A percentile compares a stretch with the other conserved stretches of the same genome.
These are phyloP conservation scores for Myxozyma melibiosi DNA, from an alignment of 805 yeast species.

Conservation along the genomic window DNA sequence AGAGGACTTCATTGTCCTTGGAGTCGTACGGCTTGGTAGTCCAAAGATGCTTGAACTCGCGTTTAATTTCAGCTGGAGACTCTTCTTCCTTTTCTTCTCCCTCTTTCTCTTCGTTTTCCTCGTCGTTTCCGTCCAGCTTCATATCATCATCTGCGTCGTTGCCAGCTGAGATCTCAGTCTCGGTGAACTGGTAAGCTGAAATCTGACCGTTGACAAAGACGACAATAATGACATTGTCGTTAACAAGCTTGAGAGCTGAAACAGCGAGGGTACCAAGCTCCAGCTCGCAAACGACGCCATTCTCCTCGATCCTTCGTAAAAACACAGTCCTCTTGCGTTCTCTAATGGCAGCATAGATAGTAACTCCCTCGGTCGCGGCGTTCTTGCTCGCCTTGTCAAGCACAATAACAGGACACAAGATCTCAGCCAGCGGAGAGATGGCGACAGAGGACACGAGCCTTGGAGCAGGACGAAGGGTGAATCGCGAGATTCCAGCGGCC, in stretches of 20 bases:
- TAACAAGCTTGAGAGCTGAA: conserved; percentile 2
- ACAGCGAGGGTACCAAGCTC: conserved; percentile 5
- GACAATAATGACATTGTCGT: conserved; percentile 7
- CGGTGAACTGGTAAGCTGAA: conserved; percentile 8
- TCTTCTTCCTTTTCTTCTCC: neutral
- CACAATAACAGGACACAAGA: conserved; percentile 26
- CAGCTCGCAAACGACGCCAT: conserved; percentile 13
- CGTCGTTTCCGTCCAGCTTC: conserved; percentile 1
- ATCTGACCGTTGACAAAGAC: conserved; percentile 18
- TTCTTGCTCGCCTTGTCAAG: neutral
- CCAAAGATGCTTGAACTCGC: conserved; percentile 10
- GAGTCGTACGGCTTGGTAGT: neutral
- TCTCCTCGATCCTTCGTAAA: conserved; percentile 22
- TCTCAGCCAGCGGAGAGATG: conserved; percentile 28
- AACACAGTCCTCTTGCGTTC: conserved; percentile 19
- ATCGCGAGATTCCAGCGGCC: conserved; percentile 23
- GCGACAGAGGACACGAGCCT: conserved; percentile 28
- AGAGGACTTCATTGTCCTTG: conserved; percentile 1
- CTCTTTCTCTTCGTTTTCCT: neutral
- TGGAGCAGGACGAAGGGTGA: conserved; percentile 26
- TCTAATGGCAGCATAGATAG: conserved; percentile 19
- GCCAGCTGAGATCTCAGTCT: neutral
- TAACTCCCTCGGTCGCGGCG: conserved; percentile 5
- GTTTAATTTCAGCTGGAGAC: neutral
- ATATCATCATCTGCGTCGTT: neutral